These are phyloP conservation scores for Gypsophila paniculata DNA, from an alignment of 179 eudicot genomes.

Conservation along the genomic window DNA sequence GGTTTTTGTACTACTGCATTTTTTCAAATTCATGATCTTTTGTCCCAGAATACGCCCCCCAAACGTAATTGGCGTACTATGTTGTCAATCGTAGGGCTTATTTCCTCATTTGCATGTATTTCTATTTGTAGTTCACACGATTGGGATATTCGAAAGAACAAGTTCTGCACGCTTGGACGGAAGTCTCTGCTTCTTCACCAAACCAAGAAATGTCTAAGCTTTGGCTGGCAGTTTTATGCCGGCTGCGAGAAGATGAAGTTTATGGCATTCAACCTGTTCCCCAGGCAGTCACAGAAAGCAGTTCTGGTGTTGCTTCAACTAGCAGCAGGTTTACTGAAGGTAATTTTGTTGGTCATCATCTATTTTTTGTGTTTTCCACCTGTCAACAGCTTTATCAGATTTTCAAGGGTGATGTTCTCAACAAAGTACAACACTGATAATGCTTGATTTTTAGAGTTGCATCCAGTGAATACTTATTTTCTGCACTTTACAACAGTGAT, in stretches of 20 bases:
- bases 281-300: conserved; percentile 24
- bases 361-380: conserved; percentile 6
- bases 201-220: conserved; percentile 45
- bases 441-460: conserved; percentile 3
- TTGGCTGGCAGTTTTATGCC: conserved; percentile 62
- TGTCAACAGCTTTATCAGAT: not conserved
- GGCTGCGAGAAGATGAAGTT: conserved; percentile 56
- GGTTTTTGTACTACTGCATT: not conserved
- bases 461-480: not conserved
- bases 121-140: conserved; percentile 38
- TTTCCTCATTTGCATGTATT: not conserved
- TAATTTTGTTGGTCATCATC: conserved; percentile 20
- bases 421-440: not conserved
- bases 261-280: conserved; percentile 36
- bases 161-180: conserved; percentile 42
- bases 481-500: not conserved
- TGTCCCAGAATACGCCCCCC: not conserved
- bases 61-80: not conserved
- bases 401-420: not conserved
- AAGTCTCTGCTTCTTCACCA: conserved; percentile 39
- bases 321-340: conserved; percentile 33
- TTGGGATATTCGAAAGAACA: conserved; percentile 61
- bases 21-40: not conserved
- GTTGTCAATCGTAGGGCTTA: conserved; percentile 7
- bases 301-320: conserved; percentile 32